Evolutionary conservation across 2,329 filamentous ascomycete genomes (phyloP).

Genomic region (Pleomassaria siparia): DNA sequence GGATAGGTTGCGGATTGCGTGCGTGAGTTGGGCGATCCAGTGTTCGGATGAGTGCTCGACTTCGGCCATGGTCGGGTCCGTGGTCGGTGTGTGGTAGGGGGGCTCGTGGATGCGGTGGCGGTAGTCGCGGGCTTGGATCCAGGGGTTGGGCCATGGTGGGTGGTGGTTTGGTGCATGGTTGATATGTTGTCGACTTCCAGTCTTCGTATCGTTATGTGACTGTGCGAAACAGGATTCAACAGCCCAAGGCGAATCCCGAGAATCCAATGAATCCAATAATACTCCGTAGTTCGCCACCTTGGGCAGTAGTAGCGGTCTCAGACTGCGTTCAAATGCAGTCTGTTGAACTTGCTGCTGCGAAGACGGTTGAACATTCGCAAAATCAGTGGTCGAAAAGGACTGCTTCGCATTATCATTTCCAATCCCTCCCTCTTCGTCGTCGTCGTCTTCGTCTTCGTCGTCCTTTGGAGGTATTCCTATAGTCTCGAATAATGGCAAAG

Average conservation of each 20-base stretch:
- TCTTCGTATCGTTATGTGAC: not conserved
- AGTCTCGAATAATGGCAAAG: no score
- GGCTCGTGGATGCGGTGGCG: slow-evolving; percentile 10
- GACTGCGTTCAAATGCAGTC: not conserved
- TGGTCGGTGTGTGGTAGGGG: slow-evolving; percentile 8
- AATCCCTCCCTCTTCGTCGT: no score
- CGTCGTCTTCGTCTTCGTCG: no score
- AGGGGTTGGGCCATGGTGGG: slow-evolving; percentile 2
- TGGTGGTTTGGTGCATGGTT: not conserved
- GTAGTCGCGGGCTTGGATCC: slow-evolving; percentile 14
- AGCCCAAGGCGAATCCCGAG: no score
- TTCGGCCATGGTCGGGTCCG: slow-evolving; percentile 9
- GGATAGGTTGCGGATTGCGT: slow-evolving; percentile 11
- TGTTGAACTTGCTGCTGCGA: no score
- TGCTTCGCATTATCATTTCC: no score
- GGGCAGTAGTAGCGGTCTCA: not conserved
- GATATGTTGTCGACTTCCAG: not conserved
- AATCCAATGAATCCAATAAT: not conserved
- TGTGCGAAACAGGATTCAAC: no score
- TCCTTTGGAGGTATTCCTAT: no score
- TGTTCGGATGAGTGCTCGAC: slow-evolving; percentile 14
- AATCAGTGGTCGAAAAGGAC: no score
- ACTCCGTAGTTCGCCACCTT: not conserved
- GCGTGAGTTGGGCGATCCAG: slow-evolving; percentile 10
- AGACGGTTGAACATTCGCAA: no score